Base-by-base conservation (phyloP, 176 grass and related monocot species). In the Avena eriantha region DNA sequence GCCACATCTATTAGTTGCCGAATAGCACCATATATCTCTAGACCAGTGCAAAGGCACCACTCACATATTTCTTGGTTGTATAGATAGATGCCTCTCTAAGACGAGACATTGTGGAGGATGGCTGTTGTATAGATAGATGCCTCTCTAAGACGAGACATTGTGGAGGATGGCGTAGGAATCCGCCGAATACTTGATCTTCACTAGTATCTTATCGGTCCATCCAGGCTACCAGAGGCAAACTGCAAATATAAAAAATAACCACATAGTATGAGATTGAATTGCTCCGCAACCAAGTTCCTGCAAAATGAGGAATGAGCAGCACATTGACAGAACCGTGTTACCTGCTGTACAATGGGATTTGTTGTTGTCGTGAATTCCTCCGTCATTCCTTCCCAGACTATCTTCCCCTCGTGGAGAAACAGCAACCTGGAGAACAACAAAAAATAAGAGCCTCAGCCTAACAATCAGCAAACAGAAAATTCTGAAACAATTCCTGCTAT, bases 371-470 rank as follows among this genome's bases (percentile, higher is more conserved):
- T 91, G 66, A 98, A 98, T 83, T 98, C 96, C 22, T 92, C 59
- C 3, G 93, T 92, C 96, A 96, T 96, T 88, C 96, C 96, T 96
- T 98, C 93, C 96, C 96, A 98, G 3, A 98, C 93, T 65, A 98
- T 78, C 82, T 89, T 94, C 48, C 96, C 93, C 34, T 98, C 82
- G 0, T 94, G 89, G 77, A 98, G 92, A 96, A 98, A 98, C 83
- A 98, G 73, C 80, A 98, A 94, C 51, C 96, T 98, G 85, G 41
- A 81, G 86, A 90, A 41, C 36, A 1, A n/a, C n/a, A 33, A 19
- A 86, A 83, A 18, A 57, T 82, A 29, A 76, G 36, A 76, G 55
- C 4, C 34, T 51, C n/a, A 26, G n/a, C 26, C 16, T 29, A 50
- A 23, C 47, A 84, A 75, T 74, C 16, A 59, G 45, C 15, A 19